Percentiles rank a stretch among this genome's conserved stretches.
These are phyloP conservation scores for Cymbomonas tetramitiformis DNA, from an alignment of 139 green algal genomes.

Conservation along the genomic window DNA sequence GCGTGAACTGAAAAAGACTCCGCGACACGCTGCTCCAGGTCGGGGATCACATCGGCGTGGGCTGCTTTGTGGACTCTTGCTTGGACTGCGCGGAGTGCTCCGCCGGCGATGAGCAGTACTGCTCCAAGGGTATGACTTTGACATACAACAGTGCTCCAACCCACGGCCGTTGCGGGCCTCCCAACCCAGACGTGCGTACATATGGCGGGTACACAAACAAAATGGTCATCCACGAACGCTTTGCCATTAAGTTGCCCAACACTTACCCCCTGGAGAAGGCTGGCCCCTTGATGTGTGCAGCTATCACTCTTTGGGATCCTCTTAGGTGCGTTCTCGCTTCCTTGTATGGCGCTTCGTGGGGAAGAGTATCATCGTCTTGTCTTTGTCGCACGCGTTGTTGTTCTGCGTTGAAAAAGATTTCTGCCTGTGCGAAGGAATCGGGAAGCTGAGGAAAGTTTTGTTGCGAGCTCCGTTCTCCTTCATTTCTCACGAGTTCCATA, in stretches of 20 bases:
- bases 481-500: not conserved
- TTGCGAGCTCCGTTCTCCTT: too few relatives aligned
- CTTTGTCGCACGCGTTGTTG: too few relatives aligned
- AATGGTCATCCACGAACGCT: slow-evolving; percentile 15
- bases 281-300: slow-evolving; percentile 18
- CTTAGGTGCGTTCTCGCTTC: too few relatives aligned
- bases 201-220: slow-evolving; percentile 9
- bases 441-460: too few relatives aligned
- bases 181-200: not conserved
- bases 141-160: slow-evolving; percentile 7
- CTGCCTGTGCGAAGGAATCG: too few relatives aligned
- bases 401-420: too few relatives aligned
- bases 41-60: slow-evolving; percentile 19
- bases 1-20: too few relatives aligned
- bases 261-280: not conserved
- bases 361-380: too few relatives aligned
- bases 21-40: too few relatives aligned
- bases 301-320: slow-evolving; percentile 17
- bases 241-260: slow-evolving; percentile 8
- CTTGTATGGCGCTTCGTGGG: too few relatives aligned
- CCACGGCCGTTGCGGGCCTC: not conserved
- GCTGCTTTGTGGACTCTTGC: slow-evolving; percentile 22
- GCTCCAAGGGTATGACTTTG: not conserved
- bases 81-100: not conserved
- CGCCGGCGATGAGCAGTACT: slow-evolving; percentile 16